Evolutionary conservation across 306 rosid species (phyloP).

Genomic region (Fragaria iinumae): DNA sequence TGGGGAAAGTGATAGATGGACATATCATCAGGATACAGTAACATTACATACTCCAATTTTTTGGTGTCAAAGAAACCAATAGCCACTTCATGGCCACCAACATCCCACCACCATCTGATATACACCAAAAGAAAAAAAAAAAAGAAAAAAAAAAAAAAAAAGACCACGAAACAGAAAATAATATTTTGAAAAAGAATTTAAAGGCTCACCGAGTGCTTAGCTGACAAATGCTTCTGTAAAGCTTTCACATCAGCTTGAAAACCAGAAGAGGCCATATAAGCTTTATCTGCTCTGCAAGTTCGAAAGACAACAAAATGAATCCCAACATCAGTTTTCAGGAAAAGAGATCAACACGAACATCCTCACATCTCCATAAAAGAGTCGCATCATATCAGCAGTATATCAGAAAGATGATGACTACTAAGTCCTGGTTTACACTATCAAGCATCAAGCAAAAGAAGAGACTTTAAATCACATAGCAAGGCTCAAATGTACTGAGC

Average conservation of each 20-base stretch:
- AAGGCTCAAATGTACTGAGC: neutral
- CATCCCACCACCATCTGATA: neutral
- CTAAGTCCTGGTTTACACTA: neutral
- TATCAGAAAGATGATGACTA: neutral
- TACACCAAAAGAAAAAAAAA: neutral
- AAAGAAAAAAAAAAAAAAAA: too few species aligned
- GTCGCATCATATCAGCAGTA: neutral
- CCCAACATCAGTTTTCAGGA: neutral
- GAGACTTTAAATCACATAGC: neutral
- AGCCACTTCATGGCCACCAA: neutral
- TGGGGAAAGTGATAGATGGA: constrained; percentile 23
- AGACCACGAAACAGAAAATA: neutral
- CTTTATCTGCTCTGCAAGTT: constrained; percentile 69
- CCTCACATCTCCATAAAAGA: constrained; percentile 11
- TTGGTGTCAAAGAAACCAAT: neutral
- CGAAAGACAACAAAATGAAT: constrained; percentile 1
- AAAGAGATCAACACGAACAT: neutral
- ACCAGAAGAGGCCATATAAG: constrained; percentile 87
- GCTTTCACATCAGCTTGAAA: constrained; percentile 99
- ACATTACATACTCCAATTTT: neutral
- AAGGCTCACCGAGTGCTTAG: constrained; percentile 77
- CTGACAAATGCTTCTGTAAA: constrained; percentile 75
- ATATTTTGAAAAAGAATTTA: constrained; percentile 1
- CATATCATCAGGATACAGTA: neutral
- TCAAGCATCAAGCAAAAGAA: constrained; percentile 4